Percentiles rank a stretch among this genome's conserved stretches.
These are phyloP conservation scores for Plantago major DNA, from an alignment of 257 asterid species.

Conservation along the genomic window DNA sequence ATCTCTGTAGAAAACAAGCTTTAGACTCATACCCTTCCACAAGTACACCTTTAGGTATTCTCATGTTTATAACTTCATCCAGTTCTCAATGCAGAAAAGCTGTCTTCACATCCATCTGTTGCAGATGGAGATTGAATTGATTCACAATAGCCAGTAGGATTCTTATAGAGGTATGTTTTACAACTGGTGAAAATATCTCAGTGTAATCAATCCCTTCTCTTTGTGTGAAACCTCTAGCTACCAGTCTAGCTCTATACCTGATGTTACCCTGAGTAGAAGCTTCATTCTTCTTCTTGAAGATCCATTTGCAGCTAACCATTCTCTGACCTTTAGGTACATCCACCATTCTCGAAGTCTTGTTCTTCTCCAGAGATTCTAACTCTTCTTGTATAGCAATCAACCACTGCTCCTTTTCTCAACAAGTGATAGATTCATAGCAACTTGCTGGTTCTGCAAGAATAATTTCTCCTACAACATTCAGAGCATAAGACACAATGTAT, in stretches of 20 bases:
- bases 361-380: neutral
- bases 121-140: neutral
- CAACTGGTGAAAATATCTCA: neutral
- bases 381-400: neutral
- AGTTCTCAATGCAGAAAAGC: neutral
- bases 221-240: neutral
- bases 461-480: neutral
- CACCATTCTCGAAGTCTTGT: neutral
- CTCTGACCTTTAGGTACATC: neutral
- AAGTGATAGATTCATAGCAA: neutral
- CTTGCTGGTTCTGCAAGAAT: neutral
- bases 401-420: neutral
- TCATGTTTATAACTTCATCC: neutral
- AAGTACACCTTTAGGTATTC: neutral
- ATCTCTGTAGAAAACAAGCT: neutral
- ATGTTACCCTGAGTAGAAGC: neutral
- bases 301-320: neutral
- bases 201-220: neutral
- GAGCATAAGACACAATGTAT: neutral
- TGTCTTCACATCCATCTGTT: neutral
- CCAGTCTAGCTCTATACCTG: neutral
- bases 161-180: neutral
- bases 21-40: neutral
- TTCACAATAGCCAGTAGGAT: neutral
- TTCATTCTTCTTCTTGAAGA: neutral